A percentile compares a stretch with the other conserved stretches of the same genome.
These are phyloP conservation scores for Akanthomyces lecanii DNA, from an alignment of 2,329 filamentous ascomycete species.

Conservation along the genomic window DNA sequence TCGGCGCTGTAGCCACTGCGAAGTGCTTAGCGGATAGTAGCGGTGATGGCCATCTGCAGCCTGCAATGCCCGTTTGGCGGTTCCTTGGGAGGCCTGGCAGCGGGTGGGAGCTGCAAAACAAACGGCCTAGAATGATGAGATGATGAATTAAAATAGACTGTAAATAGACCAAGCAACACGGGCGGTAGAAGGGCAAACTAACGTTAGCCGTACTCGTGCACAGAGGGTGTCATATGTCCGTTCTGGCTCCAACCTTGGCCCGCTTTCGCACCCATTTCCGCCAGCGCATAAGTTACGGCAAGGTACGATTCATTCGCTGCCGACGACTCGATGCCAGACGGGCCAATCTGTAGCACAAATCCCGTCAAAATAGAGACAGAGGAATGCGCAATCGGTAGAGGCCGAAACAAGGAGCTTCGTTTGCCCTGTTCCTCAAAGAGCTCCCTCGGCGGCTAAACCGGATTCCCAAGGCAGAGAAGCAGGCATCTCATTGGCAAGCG, in stretches of 20 bases:
- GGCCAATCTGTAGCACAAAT: not conserved
- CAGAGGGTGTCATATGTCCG: not conserved
- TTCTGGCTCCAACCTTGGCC: constrained; percentile 13
- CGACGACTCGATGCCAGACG: constrained; percentile 1
- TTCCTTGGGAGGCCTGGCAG: not conserved
- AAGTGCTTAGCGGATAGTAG: not conserved
- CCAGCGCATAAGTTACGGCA: constrained; percentile 6
- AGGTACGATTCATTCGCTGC: constrained; percentile 11
- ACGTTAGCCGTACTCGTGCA: not conserved
- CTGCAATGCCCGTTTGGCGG: not conserved
- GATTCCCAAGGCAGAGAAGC: not conserved
- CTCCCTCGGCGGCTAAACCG: constrained; percentile 1
- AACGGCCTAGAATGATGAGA: not conserved
- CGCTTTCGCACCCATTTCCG: constrained; percentile 11
- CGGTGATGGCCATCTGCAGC: constrained; percentile 8
- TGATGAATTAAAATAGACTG: not conserved
- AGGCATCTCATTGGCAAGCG: not conserved
- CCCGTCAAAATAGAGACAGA: not conserved
- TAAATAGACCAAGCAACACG: not conserved
- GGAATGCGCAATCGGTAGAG: not conserved
- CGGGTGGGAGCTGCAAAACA: not conserved
- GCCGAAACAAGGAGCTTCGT: not conserved
- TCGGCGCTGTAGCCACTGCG: not conserved
- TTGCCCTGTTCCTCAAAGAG: not conserved
- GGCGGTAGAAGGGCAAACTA: not conserved